Percentiles rank a stretch among this genome's conserved stretches.
Evolutionary conservation across 257 asterid species (phyloP).

Genomic region (Nyctanthes arbortristis): DNA sequence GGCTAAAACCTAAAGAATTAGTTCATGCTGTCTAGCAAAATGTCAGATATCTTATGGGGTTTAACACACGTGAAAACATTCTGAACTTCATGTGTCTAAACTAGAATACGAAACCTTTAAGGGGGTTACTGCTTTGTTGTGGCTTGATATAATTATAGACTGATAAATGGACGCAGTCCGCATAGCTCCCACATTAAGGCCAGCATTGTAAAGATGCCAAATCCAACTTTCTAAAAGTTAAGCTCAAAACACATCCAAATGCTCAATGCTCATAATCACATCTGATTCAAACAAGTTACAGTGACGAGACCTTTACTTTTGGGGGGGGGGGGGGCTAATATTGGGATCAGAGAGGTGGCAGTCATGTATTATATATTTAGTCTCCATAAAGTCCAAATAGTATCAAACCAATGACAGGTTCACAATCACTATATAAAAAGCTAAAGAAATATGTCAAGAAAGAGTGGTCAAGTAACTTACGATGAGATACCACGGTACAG

Average conservation of each 20-base stretch:
- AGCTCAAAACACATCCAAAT: not conserved
- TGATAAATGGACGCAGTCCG: not conserved
- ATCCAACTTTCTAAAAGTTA: not conserved
- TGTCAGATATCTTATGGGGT: not conserved
- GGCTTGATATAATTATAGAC: not conserved
- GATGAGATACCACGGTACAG: slow-evolving; percentile 88
- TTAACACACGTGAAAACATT: not conserved
- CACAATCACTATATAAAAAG: slow-evolving; percentile 8
- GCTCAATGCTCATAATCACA: not conserved
- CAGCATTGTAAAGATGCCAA: not conserved
- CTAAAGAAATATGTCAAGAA: slow-evolving; percentile 18
- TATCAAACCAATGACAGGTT: not conserved
- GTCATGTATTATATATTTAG: not conserved
- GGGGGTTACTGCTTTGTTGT: not conserved
- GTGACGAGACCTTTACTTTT: not conserved
- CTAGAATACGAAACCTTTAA: not conserved
- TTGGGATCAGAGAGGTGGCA: slow-evolving; percentile 8
- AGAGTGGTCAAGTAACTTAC: slow-evolving; percentile 53
- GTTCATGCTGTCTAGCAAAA: not conserved
- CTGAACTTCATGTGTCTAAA: not conserved
- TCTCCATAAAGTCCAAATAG: not conserved
- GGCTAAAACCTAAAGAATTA: not conserved
- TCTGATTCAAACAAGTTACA: not conserved
- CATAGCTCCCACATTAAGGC: not conserved
- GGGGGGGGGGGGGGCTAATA: not conserved